Evolutionary conservation across 768 basidiomycete genomes (phyloP).

Genomic region (Suillus lakei): DNA sequence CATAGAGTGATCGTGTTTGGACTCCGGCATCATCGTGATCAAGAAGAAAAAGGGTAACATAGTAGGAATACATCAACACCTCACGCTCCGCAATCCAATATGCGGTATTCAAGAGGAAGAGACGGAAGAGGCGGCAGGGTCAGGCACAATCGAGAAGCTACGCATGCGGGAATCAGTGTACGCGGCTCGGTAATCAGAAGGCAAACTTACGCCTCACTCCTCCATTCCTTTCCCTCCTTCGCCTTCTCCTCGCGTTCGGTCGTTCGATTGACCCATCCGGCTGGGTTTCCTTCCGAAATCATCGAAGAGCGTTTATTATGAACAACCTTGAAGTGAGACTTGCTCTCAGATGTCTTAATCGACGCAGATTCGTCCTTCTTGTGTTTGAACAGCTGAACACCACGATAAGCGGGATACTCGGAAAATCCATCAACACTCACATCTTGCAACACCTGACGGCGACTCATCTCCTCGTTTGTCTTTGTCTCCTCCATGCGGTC

Average conservation of each 20-base stretch:
- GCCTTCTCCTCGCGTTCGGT: slow-evolving; percentile 47
- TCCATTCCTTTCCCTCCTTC: slow-evolving; percentile 52
- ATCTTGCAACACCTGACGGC: slow-evolving; percentile 62
- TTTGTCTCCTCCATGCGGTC: slow-evolving; percentile 74
- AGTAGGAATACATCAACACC: background rate
- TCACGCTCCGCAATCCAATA: background rate
- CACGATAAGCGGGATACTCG: background rate
- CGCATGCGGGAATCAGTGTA: background rate
- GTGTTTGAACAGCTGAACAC: slow-evolving; percentile 57
- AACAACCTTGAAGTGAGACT: slow-evolving; percentile 83
- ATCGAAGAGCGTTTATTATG: slow-evolving; percentile 72
- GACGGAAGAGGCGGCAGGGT: background rate
- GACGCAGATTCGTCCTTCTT: slow-evolving; percentile 55
- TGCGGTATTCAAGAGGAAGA: background rate
- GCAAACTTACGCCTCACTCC: slow-evolving; percentile 50
- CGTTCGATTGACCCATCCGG: slow-evolving; percentile 73
- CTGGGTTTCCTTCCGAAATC: slow-evolving; percentile 65
- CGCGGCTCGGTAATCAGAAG: background rate
- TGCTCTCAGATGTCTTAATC: slow-evolving; percentile 43
- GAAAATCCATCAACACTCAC: slow-evolving; percentile 37
- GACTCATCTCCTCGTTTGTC: slow-evolving; percentile 42
- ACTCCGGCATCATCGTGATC: background rate
- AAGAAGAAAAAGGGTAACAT: background rate
- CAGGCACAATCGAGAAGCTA: background rate
- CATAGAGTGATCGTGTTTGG: background rate